Evolutionary conservation across 495 filamentous ascomycete genomes (phyloP).

Genomic region (Podospora pseudopauciseta): DNA sequence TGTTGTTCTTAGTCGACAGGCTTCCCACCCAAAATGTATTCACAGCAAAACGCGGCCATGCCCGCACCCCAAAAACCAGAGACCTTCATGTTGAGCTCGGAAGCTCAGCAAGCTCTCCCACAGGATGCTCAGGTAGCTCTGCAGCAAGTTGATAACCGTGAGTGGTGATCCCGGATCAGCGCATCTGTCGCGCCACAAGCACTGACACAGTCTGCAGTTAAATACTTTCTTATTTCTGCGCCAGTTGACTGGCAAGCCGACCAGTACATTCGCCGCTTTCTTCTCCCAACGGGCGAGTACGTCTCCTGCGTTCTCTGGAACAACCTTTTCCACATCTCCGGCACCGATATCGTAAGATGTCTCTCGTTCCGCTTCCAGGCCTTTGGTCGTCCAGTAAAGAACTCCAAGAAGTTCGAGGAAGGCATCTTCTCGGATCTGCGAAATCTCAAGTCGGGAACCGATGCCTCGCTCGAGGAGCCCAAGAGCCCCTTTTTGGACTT

Average conservation of each 20-base stretch:
- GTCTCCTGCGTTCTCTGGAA: conserved; percentile 97
- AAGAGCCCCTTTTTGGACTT: conserved; percentile 98
- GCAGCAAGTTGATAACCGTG: conserved; percentile 97
- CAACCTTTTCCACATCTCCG: conserved; percentile 98
- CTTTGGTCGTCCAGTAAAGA: conserved; percentile 96
- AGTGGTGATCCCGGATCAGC: conserved; percentile 39
- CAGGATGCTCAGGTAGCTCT: conserved; percentile 96
- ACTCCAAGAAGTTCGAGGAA: conserved; percentile 99
- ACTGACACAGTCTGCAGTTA: conserved; percentile 56
- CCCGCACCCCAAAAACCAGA: conserved; percentile 76
- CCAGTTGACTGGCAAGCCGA: conserved; percentile 97
- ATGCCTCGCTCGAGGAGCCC: conserved; percentile 97
- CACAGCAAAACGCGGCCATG: conserved; percentile 49
- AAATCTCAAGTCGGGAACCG: conserved; percentile 95
- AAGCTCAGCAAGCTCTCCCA: conserved; percentile 92
- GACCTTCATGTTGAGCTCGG: conserved; percentile 95
- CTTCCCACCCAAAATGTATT: conserved; percentile 41
- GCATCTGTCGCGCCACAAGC: conserved; percentile 16
- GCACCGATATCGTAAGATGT: conserved; percentile 97
- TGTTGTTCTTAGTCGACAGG: conserved; percentile 12
- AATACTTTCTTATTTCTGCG: conserved; percentile 98
- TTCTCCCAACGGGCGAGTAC: conserved; percentile 95
- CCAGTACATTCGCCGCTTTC: conserved; percentile 92
- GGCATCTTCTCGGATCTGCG: conserved; percentile 98
- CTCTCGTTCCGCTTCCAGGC: conserved; percentile 98